These are phyloP conservation scores for Cladosporium oxysporum DNA, from an alignment of 2,329 filamentous ascomycete genomes.

Conservation along the genomic window DNA sequence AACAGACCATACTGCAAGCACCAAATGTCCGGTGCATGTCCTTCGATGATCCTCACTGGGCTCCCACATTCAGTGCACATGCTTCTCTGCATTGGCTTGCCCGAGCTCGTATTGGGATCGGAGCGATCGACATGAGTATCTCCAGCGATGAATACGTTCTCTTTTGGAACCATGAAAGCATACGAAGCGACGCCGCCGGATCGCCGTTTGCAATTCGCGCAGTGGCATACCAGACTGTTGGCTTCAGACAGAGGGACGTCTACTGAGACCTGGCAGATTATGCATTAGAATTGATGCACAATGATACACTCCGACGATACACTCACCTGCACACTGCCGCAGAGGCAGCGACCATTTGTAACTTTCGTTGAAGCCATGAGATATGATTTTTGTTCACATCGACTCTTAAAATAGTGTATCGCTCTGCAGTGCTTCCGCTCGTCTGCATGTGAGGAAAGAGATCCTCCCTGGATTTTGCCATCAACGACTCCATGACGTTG, in stretches of 20 bases:
- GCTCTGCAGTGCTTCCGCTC: neutral
- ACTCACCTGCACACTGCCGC: conserved; percentile 11
- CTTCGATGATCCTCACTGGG: conserved; percentile 27
- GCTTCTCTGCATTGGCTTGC: conserved; percentile 26
- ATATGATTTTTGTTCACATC: neutral
- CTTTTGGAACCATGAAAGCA: conserved; percentile 25
- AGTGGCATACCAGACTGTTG: conserved; percentile 25
- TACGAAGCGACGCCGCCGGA: conserved; percentile 27
- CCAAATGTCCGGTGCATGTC: conserved; percentile 20
- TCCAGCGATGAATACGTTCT: conserved; percentile 23
- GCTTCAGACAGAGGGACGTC: conserved; percentile 1
- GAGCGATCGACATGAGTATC: conserved; percentile 18
- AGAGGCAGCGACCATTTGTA: conserved; percentile 13
- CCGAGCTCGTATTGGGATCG: conserved; percentile 24
- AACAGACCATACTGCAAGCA: conserved; percentile 29
- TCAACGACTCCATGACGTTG: neutral
- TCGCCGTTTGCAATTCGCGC: conserved; percentile 26
- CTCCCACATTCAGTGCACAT: conserved; percentile 26
- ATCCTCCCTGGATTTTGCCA: too few species aligned
- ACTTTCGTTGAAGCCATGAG: neutral
- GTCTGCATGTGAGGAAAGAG: neutral
- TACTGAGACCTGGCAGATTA: neutral
- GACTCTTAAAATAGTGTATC: neutral
- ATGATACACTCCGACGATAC: neutral
- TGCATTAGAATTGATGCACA: neutral